phyloP scores from a whole-genome alignment of 306 rosid species.

The Citrullus amarus region DNA sequence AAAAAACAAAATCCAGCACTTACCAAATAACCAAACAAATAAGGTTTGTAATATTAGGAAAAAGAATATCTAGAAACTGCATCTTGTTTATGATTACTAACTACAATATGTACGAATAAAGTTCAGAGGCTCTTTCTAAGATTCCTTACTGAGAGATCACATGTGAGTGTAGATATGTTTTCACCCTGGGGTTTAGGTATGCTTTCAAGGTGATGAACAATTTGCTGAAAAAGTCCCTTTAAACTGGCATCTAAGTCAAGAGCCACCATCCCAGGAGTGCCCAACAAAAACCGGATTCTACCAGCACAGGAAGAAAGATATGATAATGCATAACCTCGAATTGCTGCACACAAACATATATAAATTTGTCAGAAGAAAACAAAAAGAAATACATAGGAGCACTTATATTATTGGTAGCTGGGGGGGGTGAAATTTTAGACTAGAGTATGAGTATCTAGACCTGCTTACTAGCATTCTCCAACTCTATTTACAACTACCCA shows the following conservation, averaged over 20 bases:
- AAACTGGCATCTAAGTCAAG: slow-evolving; percentile 80
- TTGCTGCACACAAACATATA: slow-evolving; percentile 55
- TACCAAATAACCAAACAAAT: neutral
- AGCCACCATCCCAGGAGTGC: slow-evolving; percentile 98
- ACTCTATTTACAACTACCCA: neutral
- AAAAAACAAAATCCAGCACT: neutral
- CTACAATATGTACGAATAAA: neutral
- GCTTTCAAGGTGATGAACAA: slow-evolving; percentile 81
- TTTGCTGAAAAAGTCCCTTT: slow-evolving; percentile 66
- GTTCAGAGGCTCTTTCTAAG: slow-evolving; percentile 8
- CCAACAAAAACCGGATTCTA: slow-evolving; percentile 85
- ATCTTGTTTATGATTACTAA: neutral
- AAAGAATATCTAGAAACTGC: neutral
- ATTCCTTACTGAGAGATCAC: slow-evolving; percentile 63
- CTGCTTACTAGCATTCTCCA: neutral
- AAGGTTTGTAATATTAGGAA: neutral
- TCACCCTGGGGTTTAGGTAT: slow-evolving; percentile 92
- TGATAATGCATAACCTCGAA: slow-evolving; percentile 89
- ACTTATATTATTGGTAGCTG: neutral
- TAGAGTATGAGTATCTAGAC: neutral
- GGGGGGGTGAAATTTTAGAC: too few species aligned
- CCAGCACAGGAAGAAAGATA: slow-evolving; percentile 92
- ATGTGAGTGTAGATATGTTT: slow-evolving; percentile 73
- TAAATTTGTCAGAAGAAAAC: neutral
- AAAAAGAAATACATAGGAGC: neutral